Percentiles rank a stretch among this genome's conserved stretches.
phyloP scores from a whole-genome alignment of 1,284 basidiomycete genomes.

The Cutaneotrichosporon arboriforme region DNA sequence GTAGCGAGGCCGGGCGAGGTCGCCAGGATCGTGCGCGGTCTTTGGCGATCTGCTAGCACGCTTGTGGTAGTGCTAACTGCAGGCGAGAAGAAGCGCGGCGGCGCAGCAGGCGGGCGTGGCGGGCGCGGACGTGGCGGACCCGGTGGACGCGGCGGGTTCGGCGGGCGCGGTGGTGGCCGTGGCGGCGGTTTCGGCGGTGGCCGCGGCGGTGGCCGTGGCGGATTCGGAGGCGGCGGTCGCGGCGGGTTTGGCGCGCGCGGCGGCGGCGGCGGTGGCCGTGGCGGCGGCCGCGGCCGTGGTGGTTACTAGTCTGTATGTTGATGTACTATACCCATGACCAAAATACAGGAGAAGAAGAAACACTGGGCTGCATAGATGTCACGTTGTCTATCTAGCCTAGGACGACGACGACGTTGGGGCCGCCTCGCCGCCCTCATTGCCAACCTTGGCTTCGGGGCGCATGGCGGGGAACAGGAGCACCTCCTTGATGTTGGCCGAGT shows the following conservation, averaged over 20 bases:
- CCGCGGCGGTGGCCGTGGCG: neutral
- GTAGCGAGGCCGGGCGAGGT: neutral
- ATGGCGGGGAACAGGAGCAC: constrained; percentile 51
- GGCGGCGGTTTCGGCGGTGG: constrained; percentile 8
- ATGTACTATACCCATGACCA: constrained; percentile 15
- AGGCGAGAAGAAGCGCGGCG: constrained; percentile 12
- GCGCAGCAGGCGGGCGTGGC: constrained; percentile 4
- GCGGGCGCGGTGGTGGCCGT: constrained; percentile 12
- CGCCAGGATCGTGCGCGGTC: too few relatives aligned
- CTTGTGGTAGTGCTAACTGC: neutral
- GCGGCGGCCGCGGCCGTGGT: constrained; percentile 17
- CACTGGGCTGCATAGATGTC: neutral
- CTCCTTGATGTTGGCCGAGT: constrained; percentile 66
- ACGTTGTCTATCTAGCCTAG: neutral
- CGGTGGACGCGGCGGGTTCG: constrained; percentile 13
- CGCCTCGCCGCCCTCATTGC: neutral
- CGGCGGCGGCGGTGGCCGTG: constrained; percentile 15
- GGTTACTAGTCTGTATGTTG: constrained; percentile 14
- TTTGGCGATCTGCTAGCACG: too few relatives aligned
- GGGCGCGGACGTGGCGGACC: constrained; percentile 7
- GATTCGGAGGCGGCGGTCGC: neutral
- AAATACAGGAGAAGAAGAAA: neutral
- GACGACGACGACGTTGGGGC: neutral
- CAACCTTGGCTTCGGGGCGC: constrained; percentile 31
- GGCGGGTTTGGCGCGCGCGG: constrained; percentile 9